phyloP scores from a whole-genome alignment of 2,329 filamentous ascomycete species.

The Fusarium anthophilum region DNA sequence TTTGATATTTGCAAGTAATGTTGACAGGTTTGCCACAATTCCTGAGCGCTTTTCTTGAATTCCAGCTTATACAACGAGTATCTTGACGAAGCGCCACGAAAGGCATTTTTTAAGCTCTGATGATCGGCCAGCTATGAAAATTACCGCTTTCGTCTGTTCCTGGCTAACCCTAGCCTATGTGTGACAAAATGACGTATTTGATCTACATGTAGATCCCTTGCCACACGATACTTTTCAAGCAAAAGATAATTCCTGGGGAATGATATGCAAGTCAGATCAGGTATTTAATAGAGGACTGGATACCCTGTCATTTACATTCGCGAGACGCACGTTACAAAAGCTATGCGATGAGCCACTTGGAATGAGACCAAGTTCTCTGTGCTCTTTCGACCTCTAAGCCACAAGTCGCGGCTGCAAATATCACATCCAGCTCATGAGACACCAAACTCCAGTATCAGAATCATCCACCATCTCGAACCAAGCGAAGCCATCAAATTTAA shows the following conservation, averaged over 20 bases:
- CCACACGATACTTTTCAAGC: background rate
- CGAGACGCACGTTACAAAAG: fast-evolving
- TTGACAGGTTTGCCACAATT: background rate
- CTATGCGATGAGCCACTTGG: fast-evolving
- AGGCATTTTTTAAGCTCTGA: background rate
- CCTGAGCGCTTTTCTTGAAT: background rate
- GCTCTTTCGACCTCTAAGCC: background rate
- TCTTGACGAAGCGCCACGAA: background rate
- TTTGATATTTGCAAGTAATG: background rate
- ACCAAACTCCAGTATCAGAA: fast-evolving
- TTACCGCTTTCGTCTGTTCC: background rate
- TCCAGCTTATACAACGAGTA: fast-evolving
- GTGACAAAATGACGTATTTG: background rate
- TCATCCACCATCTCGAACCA: background rate
- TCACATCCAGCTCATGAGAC: fast-evolving
- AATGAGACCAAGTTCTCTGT: background rate
- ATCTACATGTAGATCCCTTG: background rate
- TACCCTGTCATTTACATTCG: fast-evolving
- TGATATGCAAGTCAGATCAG: background rate
- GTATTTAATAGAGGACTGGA: background rate
- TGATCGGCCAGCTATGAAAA: background rate
- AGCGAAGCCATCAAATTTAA: fast-evolving
- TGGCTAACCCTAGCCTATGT: background rate
- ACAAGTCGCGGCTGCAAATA: background rate
- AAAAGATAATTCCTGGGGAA: background rate